A percentile compares a stretch with the other conserved stretches of the same genome.
Evolutionary conservation across 345 rosid genomes (phyloP).

Genomic region (Kernera saxatilis): DNA sequence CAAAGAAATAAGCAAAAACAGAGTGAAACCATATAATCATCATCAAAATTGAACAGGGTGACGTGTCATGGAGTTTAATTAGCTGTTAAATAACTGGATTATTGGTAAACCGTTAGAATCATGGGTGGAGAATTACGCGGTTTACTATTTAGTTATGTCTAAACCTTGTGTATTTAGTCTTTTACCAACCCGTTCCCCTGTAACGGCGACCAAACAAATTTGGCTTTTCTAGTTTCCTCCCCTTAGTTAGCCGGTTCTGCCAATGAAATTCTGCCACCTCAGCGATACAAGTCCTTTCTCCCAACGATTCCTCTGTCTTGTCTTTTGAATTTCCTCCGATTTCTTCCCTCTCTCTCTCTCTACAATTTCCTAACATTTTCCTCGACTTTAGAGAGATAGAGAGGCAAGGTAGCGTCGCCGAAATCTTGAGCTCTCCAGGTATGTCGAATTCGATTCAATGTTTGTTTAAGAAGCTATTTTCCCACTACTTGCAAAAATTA

Average conservation of each 20-base stretch:
- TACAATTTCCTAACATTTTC: background rate
- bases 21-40: too few species aligned
- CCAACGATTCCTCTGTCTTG: background rate
- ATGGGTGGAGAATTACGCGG: background rate
- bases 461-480: background rate
- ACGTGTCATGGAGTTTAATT: background rate
- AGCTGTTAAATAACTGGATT: background rate
- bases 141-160: background rate
- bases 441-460: background rate
- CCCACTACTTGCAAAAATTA: background rate
- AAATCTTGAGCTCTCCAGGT: slow-evolving; percentile 23
- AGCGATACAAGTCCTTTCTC: background rate
- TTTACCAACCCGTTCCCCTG: too few species aligned
- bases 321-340: background rate
- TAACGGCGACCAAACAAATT: background rate
- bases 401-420: background rate
- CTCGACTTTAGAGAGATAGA: background rate
- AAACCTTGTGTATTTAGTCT: too few species aligned
- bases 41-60: too few species aligned
- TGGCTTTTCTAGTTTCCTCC: background rate
- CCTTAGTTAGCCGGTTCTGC: background rate
- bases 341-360: background rate
- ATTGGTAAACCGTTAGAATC: slow-evolving; percentile 7
- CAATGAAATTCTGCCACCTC: slow-evolving; percentile 9
- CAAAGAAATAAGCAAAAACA: too few species aligned